Evolutionary conservation across 139 green algal species (phyloP).

Genomic region (Pseudopediastrum boryanum): DNA sequence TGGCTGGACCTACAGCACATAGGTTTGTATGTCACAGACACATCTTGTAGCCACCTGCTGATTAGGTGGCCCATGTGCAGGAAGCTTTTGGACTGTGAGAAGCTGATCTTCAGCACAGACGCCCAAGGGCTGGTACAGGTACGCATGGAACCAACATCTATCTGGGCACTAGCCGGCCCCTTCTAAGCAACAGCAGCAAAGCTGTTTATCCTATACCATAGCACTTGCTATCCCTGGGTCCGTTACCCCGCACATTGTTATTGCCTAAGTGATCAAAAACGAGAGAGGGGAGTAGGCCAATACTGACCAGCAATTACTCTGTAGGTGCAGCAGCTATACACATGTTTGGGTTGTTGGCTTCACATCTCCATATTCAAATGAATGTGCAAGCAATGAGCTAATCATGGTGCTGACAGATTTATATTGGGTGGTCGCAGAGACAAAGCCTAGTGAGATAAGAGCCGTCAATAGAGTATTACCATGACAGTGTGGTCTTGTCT

Average conservation of each 20-base stretch:
- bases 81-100: conserved; percentile 54
- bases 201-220: background rate
- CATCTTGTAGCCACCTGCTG: background rate
- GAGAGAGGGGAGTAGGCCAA: background rate
- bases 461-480: too few relatives aligned
- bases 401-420: background rate
- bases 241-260: background rate
- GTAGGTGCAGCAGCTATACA: background rate
- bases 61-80: conserved; percentile 16
- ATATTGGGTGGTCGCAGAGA: too few relatives aligned
- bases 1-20: background rate
- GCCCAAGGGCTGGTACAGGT: conserved; percentile 35
- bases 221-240: too few relatives aligned
- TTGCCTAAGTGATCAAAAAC: background rate
- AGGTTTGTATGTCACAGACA: background rate
- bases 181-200: background rate
- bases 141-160: background rate
- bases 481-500: too few relatives aligned
- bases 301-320: background rate
- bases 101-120: conserved; percentile 48
- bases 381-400: background rate
- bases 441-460: background rate
- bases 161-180: background rate
- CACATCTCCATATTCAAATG: background rate
- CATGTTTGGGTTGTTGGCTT: background rate